Base-by-base conservation (phyloP, 2,329 filamentous ascomycete species). In the Aspergillus sp. region DNA sequence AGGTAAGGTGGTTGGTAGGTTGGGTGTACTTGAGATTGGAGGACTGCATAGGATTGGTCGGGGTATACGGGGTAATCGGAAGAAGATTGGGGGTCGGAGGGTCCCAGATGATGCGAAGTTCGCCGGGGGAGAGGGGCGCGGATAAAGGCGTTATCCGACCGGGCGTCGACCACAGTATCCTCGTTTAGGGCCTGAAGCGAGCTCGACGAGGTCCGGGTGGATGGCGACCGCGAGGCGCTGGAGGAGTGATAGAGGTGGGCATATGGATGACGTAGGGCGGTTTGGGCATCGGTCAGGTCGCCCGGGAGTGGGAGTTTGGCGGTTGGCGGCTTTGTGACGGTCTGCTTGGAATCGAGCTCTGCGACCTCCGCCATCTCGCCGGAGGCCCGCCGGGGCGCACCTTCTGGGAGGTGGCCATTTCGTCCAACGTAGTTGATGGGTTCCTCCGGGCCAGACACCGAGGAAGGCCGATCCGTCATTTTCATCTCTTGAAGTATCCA, bases 1-100 rank as follows among this genome's bases (percentile, higher is more conserved):
- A 75, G 61, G 40, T 66, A 64, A n/a, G 67, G 71, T 26, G 68
- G 62, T 41, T 72, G 68, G 52, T 69, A 70, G 32, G 73, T 67
- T 19, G 71, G 72, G 53, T 76, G 68, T 4, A 72, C 60, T 54
- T 77, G 74, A 14, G 65, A 69, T 54, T 78, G 76, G 26, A 78
- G 62, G 20, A 72, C 71, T 43, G 73, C 72, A 61, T 77, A 77
- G 26, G 75, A 77, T 53, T 78, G 76, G 56, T 78, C 72, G 19
- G 76, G 76, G 54, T 78, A 79, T 17, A 73, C 69, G 3, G 76
- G 76, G 38, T 73, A 70, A 43, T 76, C 72, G 45, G 58, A 9
- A 11, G 26, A 40, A 10, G 63, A 45, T 47, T 47, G 52, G 24
- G 51, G 45, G 47, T 70, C 60, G 6, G 61, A 65, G 19, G 65